Evolutionary conservation across 169 alveolate species (phyloP), one percentile per base, ranked within the genome.

Genomic region (Eimeria falciformis): DNA sequence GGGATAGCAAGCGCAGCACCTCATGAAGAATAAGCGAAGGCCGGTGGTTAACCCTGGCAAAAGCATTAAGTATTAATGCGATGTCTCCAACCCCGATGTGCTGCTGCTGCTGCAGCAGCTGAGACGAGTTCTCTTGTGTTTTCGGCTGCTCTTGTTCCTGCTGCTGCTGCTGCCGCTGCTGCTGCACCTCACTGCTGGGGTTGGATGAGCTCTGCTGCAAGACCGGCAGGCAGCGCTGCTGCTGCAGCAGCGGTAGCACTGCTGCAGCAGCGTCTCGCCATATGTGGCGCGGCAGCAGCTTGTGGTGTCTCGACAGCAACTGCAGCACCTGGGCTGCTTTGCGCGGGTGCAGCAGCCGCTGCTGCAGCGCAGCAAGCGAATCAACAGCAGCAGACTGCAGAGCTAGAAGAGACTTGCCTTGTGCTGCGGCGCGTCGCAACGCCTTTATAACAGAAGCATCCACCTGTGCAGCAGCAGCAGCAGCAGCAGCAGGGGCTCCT

Each of bases 281-380:
- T 9, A 71, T 40, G 27, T 43, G 6, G 6, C 56, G 83, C 5
- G 83, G 69, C 66, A 47, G 65, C 69, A 50, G 21, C 33, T 77
- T 68, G 37, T 77, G 69, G 69, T 50, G 69, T 0, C 87, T 12
- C 40, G 65, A 50, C 14, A 77, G 68, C 87, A 77, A 25, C 87
- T 77, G 87, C 87, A 77, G 87, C 87, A 47, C 68, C 87, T 50
- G 69, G 3, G 68, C 87, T 4, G 69, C 87, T 23, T 77, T 68
- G 18, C 69, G 33, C 5, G 83, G 83, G 58, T 9, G 56, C 83
- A 71, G 58, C 83, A 9, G 58, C 56, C 7, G 83, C 83, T 40
- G 83, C 55, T 71, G 83, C 83, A 71, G 14, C 12, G 83, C 83
- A 11, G 25, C 4, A 23, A 71, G 12, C 25, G 83, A 53, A 37